Evolutionary conservation across 805 yeast species (phyloP).

Genomic region (Wickerhamiella allomyrinae): DNA sequence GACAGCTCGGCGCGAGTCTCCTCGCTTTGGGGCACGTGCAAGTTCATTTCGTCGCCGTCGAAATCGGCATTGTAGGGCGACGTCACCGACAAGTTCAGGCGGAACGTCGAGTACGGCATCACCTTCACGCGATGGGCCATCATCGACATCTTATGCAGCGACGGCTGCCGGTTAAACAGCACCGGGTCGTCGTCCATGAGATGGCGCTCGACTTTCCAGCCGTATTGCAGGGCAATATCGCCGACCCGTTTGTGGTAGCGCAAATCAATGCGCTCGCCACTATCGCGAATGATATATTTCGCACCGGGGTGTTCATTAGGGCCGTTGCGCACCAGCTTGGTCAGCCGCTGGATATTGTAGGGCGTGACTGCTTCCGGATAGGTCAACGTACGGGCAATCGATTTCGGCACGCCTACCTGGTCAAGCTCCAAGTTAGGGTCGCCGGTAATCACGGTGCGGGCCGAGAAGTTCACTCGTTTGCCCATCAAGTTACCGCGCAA

Average conservation of each 20-base stretch:
- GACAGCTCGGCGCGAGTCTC: conserved; percentile 95
- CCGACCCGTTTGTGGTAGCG: conserved; percentile 97
- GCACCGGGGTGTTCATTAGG: conserved; percentile 99
- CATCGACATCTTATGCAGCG: conserved; percentile 86
- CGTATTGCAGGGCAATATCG: conserved; percentile 92
- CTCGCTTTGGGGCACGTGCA: conserved; percentile 97
- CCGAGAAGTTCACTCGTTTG: conserved; percentile 97
- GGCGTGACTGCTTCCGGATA: conserved; percentile 98
- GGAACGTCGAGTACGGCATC: conserved; percentile 95
- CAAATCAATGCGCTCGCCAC: conserved; percentile 96
- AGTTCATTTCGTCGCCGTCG: conserved; percentile 98
- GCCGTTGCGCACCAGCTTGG: conserved; percentile 90
- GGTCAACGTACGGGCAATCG: conserved; percentile 87
- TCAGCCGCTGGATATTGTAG: conserved; percentile 82
- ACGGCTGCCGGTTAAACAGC: conserved; percentile 94
- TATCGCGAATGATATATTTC: conserved; percentile 91
- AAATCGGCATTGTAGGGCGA: conserved; percentile 99
- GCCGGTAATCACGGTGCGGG: conserved; percentile 97
- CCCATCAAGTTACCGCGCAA: conserved; percentile 98
- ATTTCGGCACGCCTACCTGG: conserved; percentile 97
- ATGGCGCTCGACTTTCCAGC: conserved; percentile 99
- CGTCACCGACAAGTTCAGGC: conserved; percentile 96
- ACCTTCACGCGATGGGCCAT: conserved; percentile 90
- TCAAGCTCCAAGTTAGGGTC: conserved; percentile 96
- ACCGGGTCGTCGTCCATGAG: conserved; percentile 97